Evolutionary conservation across 208 protist genomes (phyloP).

Genomic region (Herpetomonas samuelpessoai): DNA sequence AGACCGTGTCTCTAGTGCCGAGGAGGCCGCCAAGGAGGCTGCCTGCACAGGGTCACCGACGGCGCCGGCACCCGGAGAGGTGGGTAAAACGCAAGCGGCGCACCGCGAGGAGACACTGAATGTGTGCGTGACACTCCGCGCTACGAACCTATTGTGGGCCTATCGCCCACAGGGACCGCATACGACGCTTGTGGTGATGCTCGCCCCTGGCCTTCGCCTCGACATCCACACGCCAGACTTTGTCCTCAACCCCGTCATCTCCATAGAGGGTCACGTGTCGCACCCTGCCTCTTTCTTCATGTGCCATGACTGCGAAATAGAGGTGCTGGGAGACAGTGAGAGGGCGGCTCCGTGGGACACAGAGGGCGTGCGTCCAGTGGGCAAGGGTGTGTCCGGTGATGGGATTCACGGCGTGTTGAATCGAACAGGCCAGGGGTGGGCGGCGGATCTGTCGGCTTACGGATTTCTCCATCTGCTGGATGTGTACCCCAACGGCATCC

Average conservation of each 20-base stretch:
- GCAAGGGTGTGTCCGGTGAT: conserved; percentile 27
- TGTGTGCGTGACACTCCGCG: conserved; percentile 10
- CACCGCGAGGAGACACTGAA: background rate
- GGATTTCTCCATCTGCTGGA: no score
- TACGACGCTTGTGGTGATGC: conserved; percentile 18
- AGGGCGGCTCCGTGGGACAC: no score
- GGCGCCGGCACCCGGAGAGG: background rate
- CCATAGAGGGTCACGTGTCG: background rate
- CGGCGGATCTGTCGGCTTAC: background rate
- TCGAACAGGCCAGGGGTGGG: conserved; percentile 7
- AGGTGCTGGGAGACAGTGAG: conserved; percentile 17
- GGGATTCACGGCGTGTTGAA: conserved; percentile 35
- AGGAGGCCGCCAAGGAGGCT: conserved; percentile 6
- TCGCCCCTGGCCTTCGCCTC: conserved; percentile 2
- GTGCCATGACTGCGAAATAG: conserved; percentile 39
- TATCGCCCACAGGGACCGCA: conserved; percentile 25
- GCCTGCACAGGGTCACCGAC: background rate
- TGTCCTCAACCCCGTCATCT: background rate
- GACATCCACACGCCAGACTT: background rate
- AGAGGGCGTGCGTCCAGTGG: conserved; percentile 21
- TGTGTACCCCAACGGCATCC: no score
- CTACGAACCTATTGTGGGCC: conserved; percentile 25
- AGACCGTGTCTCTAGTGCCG: background rate
- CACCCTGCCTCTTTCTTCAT: conserved; percentile 17
- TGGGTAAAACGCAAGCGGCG: background rate